A percentile compares a stretch with the other conserved stretches of the same genome.
Evolutionary conservation across 805 yeast genomes (phyloP).

Genomic region (Pichia thaimueangensis): DNA sequence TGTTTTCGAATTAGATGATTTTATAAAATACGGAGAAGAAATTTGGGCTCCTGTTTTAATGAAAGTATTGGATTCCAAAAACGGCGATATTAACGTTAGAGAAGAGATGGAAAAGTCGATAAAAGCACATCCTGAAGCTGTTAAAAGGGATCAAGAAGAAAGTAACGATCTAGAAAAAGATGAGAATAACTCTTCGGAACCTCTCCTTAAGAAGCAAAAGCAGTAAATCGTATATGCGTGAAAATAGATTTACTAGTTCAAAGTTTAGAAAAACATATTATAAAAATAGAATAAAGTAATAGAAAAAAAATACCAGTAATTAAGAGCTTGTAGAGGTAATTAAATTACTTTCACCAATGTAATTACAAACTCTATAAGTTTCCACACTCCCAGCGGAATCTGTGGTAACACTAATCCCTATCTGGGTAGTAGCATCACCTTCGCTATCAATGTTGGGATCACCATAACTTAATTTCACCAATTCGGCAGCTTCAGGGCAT

Average conservation of each 20-base stretch:
- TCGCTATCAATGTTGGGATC: constrained; percentile 20
- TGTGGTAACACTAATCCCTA: neutral
- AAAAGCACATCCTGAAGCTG: constrained; percentile 11
- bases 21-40: constrained; percentile 50
- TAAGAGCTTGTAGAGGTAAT: too few relatives aligned
- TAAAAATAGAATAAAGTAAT: too few relatives aligned
- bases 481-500: constrained; percentile 52
- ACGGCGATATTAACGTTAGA: constrained; percentile 34
- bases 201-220: constrained; percentile 5
- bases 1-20: constrained; percentile 62
- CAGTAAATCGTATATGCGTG: neutral
- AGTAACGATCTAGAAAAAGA: constrained; percentile 5
- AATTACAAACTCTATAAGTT: constrained; percentile 35
- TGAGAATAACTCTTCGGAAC: constrained; percentile 3
- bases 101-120: constrained; percentile 33
- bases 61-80: constrained; percentile 41
- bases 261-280: too few relatives aligned
- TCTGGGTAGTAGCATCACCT: neutral
- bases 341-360: constrained; percentile 25
- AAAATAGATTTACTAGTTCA: too few relatives aligned
- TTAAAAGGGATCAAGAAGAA: constrained; percentile 2
- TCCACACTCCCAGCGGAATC: constrained; percentile 6
- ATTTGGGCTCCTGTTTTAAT: constrained; percentile 67
- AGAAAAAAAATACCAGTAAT: too few relatives aligned
- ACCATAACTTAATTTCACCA: constrained; percentile 35